Evolutionary conservation across 2,329 filamentous ascomycete species (phyloP).

Genomic region (Ophiostoma quercus): DNA sequence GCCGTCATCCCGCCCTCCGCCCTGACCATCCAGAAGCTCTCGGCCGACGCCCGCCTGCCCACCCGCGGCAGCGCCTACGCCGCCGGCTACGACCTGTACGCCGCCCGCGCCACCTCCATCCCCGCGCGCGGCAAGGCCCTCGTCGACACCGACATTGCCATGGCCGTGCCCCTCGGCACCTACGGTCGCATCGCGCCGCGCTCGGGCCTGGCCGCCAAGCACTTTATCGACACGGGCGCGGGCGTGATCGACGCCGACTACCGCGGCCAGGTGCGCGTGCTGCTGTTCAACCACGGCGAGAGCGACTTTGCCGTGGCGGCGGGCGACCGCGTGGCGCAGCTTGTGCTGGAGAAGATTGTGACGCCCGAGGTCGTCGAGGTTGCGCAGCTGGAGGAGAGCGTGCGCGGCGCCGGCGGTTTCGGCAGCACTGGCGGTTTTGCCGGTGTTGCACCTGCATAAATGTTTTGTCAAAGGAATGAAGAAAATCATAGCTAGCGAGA

Average conservation of each 20-base stretch:
- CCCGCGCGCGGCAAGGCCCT: slow-evolving; percentile 78
- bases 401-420: slow-evolving; percentile 84
- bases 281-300: slow-evolving; percentile 89
- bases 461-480: no score
- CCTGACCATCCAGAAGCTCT: slow-evolving; percentile 83
- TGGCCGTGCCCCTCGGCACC: slow-evolving; percentile 84
- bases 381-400: slow-evolving; percentile 79
- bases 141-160: slow-evolving; percentile 85
- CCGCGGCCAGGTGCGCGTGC: slow-evolving; percentile 84
- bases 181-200: slow-evolving; percentile 89
- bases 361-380: slow-evolving; percentile 92
- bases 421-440: slow-evolving; percentile 66
- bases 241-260: slow-evolving; percentile 98
- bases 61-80: slow-evolving; percentile 85
- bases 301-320: slow-evolving; percentile 73
- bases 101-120: slow-evolving; percentile 65
- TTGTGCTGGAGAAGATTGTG: slow-evolving; percentile 89
- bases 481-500: not conserved
- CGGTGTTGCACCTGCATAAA: not conserved
- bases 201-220: slow-evolving; percentile 84
- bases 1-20: slow-evolving; percentile 33
- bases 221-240: slow-evolving; percentile 93
- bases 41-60: slow-evolving; percentile 69
- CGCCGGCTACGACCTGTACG: slow-evolving; percentile 92
- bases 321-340: slow-evolving; percentile 88